Percentiles rank a stretch among this genome's conserved stretches.
phyloP scores from a whole-genome alignment of 345 rosid genomes.

The Camelina neglecta region DNA sequence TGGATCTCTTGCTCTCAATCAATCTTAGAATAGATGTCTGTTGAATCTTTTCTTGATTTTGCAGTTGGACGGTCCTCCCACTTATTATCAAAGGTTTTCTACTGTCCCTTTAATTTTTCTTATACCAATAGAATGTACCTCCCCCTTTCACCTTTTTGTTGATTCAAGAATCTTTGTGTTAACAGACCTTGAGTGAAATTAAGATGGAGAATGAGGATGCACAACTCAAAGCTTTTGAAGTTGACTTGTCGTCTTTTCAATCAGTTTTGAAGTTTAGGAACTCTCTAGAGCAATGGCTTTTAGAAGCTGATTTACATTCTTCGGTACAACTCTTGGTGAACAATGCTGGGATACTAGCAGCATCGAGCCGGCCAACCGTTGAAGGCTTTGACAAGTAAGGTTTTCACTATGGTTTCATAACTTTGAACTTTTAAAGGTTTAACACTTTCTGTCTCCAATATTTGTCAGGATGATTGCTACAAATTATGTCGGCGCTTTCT shows the following conservation, averaged over 20 bases:
- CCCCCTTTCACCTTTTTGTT: not conserved
- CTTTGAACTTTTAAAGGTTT: not conserved
- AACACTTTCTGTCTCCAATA: conserved; percentile 11
- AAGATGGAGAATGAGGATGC: conserved; percentile 55
- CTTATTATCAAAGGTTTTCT: conserved; percentile 58
- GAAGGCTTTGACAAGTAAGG: conserved; percentile 87
- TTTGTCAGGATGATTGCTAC: conserved; percentile 83
- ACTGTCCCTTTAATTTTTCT: not conserved
- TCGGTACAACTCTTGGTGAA: conserved; percentile 86
- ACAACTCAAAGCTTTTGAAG: conserved; percentile 64
- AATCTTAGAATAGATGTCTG: too few relatives aligned
- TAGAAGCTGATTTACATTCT: conserved; percentile 68
- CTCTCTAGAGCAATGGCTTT: conserved; percentile 79
- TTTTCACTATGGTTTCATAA: conserved; percentile 4
- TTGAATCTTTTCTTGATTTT: conserved; percentile 37
- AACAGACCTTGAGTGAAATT: conserved; percentile 65
- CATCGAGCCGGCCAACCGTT: conserved; percentile 57
- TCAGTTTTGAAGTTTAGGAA: conserved; percentile 67
- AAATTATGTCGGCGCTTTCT: conserved; percentile 80
- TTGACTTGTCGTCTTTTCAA: conserved; percentile 68
- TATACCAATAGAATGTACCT: not conserved
- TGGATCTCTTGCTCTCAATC: too few relatives aligned
- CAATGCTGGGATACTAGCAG: conserved; percentile 93
- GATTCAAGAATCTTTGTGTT: conserved; percentile 29
- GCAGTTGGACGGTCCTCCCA: conserved; percentile 79